These are phyloP conservation scores for Naganishia sp. DNA, from an alignment of 1,284 basidiomycete genomes.

Conservation along the genomic window DNA sequence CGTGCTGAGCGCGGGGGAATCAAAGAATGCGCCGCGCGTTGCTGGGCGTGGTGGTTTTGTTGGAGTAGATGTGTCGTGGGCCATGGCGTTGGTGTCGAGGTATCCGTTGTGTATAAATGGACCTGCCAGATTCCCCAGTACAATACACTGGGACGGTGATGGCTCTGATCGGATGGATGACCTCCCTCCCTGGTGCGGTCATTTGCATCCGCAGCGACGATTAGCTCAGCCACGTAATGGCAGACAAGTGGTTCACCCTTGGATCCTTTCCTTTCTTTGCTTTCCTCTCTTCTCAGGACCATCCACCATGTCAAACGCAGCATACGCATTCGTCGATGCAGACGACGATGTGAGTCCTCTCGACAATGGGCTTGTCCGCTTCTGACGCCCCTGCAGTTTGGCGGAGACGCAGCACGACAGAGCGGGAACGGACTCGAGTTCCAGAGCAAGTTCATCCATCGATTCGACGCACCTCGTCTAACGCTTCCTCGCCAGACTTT, in stretches of 20 bases:
- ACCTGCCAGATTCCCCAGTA: too few relatives aligned
- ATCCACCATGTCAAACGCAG: slow-evolving; percentile 38
- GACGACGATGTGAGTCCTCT: slow-evolving; percentile 48
- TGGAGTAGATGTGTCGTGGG: background rate
- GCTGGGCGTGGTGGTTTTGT: background rate
- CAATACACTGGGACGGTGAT: too few relatives aligned
- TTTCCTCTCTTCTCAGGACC: background rate
- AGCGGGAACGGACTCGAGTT: slow-evolving; percentile 46
- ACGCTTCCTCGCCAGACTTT: background rate
- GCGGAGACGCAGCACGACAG: slow-evolving; percentile 35
- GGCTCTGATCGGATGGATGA: background rate
- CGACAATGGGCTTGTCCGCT: background rate
- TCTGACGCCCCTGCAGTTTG: slow-evolving; percentile 25
- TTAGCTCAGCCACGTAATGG: background rate
- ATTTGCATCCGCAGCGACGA: background rate
- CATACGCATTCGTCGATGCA: slow-evolving; percentile 52
- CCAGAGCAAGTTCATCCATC: slow-evolving; percentile 42
- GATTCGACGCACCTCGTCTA: background rate
- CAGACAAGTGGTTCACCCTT: background rate
- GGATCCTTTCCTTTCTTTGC: background rate
- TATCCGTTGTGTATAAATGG: background rate
- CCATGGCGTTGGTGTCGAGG: too few relatives aligned
- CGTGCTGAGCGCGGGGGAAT: slow-evolving; percentile 6
- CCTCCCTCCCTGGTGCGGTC: background rate
- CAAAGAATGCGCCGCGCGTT: background rate